Evolutionary conservation across 1,284 basidiomycete species (phyloP).

Genomic region (Leucoagaricus sp.): DNA sequence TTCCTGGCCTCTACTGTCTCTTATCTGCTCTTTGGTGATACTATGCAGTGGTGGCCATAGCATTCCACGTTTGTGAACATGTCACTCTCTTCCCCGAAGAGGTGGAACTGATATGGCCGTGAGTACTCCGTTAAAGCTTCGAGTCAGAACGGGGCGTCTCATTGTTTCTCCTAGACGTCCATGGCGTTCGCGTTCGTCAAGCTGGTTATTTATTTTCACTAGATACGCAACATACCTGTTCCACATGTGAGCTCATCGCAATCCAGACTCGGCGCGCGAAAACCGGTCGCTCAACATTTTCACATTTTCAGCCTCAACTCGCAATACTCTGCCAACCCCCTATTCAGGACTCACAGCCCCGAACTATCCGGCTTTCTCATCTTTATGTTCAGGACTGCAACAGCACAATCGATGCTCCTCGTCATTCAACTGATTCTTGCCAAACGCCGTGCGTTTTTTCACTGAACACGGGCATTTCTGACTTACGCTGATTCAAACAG

Average conservation of each 20-base stretch:
- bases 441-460: slow-evolving; percentile 5
- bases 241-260: background rate
- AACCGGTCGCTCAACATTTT: background rate
- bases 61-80: slow-evolving; percentile 5
- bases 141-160: background rate
- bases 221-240: slow-evolving; percentile 7
- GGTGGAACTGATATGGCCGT: slow-evolving; percentile 5
- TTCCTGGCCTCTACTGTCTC: background rate
- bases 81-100: slow-evolving; percentile 2
- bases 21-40: background rate
- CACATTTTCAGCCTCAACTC: background rate
- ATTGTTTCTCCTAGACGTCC: background rate
- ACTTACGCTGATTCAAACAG: background rate
- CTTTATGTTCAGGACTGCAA: background rate
- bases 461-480: background rate
- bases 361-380: background rate
- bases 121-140: background rate
- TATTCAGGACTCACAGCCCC: background rate
- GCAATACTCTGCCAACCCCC: background rate
- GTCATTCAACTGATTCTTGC: slow-evolving; percentile 1
- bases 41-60: background rate
- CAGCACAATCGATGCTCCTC: background rate
- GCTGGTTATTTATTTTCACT: slow-evolving; percentile 5
- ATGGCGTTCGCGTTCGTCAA: slow-evolving; percentile 4
- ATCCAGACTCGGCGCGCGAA: background rate